Evolutionary conservation across 805 yeast genomes (phyloP).

Genomic region (Metschnikowia continentalis): DNA sequence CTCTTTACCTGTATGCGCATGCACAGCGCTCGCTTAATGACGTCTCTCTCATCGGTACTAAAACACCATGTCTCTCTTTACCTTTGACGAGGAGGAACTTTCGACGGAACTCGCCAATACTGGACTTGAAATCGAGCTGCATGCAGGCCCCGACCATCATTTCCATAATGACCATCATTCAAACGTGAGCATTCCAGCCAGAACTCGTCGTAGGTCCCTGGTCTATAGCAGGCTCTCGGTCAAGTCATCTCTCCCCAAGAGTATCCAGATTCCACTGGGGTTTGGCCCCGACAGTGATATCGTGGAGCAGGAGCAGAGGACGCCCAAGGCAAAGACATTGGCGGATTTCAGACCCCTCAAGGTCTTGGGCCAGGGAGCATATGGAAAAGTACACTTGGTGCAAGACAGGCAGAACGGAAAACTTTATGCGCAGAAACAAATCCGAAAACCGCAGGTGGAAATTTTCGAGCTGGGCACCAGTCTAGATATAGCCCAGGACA

Average conservation of each 20-base stretch:
- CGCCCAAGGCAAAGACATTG: constrained; percentile 21
- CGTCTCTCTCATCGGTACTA: background rate
- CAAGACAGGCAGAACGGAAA: constrained; percentile 35
- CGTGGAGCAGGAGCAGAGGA: background rate
- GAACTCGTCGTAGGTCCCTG: constrained; percentile 14
- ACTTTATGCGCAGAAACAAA: constrained; percentile 42
- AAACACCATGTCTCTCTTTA: constrained; percentile 14
- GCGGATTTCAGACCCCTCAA: constrained; percentile 40
- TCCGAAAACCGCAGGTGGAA: constrained; percentile 27
- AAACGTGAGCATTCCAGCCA: background rate
- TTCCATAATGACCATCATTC: background rate
- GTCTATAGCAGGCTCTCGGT: constrained; percentile 18
- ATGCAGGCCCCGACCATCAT: background rate
- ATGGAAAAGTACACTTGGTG: constrained; percentile 41
- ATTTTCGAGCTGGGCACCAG: constrained; percentile 24
- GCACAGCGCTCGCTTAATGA: constrained; percentile 1
- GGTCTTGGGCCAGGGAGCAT: constrained; percentile 42
- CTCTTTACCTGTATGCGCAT: background rate
- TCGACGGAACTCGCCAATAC: constrained; percentile 10
- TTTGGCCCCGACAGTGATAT: constrained; percentile 7
- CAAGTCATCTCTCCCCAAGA: constrained; percentile 11
- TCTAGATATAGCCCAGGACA: background rate
- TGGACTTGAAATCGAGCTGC: constrained; percentile 2
- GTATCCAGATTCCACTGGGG: constrained; percentile 16
- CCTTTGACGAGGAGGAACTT: constrained; percentile 18